Percentiles rank a stretch among this genome's conserved stretches.
Evolutionary conservation across 768 basidiomycete species (phyloP).

Genomic region (Pholiota conissans): DNA sequence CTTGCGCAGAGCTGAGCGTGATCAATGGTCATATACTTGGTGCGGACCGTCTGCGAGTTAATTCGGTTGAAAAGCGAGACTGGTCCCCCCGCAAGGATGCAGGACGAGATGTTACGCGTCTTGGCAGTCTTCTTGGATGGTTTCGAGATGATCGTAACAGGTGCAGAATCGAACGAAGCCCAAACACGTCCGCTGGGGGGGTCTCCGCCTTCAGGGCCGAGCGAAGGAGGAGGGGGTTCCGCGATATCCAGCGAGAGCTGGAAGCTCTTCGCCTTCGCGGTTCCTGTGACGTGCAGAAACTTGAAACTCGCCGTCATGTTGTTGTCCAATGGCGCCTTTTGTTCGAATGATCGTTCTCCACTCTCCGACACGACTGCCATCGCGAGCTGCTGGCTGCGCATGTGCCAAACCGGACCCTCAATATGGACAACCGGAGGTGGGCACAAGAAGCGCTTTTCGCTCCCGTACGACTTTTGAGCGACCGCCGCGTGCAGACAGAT

Average conservation of each 20-base stretch:
- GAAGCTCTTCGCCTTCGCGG: conserved; percentile 89
- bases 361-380: conserved; percentile 87
- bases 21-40: conserved; percentile 96
- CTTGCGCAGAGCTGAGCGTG: conserved; percentile 82
- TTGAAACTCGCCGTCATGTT: conserved; percentile 90
- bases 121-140: conserved; percentile 97
- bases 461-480: conserved; percentile 95
- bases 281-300: conserved; percentile 85
- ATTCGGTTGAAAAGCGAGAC: conserved; percentile 95
- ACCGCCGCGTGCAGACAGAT: conserved; percentile 90
- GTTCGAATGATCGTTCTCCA: conserved; percentile 82
- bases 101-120: conserved; percentile 88
- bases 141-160: conserved; percentile 94
- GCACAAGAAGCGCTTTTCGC: conserved; percentile 92
- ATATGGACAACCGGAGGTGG: conserved; percentile 94
- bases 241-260: conserved; percentile 83
- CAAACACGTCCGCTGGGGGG: conserved; percentile 67
- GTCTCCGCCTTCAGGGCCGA: conserved; percentile 46
- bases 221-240: conserved; percentile 61
- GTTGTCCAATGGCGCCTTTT: conserved; percentile 80
- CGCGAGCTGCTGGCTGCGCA: conserved; percentile 76
- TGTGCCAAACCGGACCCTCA: conserved; percentile 84
- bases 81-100: conserved; percentile 86
- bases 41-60: conserved; percentile 95
- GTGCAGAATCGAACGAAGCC: conserved; percentile 91